Evolutionary conservation across 1,139 yeast species (phyloP).

Genomic region (Ogataea hybrid): DNA sequence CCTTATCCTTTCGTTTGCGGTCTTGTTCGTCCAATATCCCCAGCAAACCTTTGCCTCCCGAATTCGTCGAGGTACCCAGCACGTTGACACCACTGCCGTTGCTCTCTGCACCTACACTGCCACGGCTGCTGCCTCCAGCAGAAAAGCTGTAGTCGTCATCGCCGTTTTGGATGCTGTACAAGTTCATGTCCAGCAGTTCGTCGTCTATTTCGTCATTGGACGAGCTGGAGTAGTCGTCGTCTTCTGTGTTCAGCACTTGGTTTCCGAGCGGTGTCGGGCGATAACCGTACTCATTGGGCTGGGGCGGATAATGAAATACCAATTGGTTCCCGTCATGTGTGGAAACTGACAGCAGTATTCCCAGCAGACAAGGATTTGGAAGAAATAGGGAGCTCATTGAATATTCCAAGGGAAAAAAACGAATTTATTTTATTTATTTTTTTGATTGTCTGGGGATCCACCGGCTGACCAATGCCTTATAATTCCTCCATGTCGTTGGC

Average conservation of each 20-base stretch:
- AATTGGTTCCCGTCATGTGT: constrained; percentile 91
- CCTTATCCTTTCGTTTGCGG: constrained; percentile 27
- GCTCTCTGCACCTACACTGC: constrained; percentile 16
- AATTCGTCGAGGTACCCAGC: constrained; percentile 15
- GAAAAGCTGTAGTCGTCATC: constrained; percentile 15
- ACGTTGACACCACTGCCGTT: constrained; percentile 9
- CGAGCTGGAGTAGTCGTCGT: constrained; percentile 26
- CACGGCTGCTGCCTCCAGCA: constrained; percentile 16
- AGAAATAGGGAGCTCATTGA: constrained; percentile 53
- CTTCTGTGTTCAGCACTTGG: constrained; percentile 29
- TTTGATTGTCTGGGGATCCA: neutral
- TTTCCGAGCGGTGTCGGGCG: constrained; percentile 41
- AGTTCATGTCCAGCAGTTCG: constrained; percentile 8
- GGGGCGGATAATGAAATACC: constrained; percentile 79
- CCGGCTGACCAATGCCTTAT: neutral
- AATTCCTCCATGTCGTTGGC: constrained; percentile 3
- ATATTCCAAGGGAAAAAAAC: neutral
- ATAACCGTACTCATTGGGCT: constrained; percentile 44
- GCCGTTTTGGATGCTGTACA: constrained; percentile 7
- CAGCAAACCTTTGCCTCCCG: constrained; percentile 33
- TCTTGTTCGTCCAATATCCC: constrained; percentile 39
- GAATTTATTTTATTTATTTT: neutral
- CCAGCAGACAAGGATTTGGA: constrained; percentile 77
- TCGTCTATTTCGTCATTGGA: constrained; percentile 30
- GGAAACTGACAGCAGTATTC: constrained; percentile 74